These are phyloP conservation scores for Xeromyces bisporus DNA, from an alignment of 495 filamentous ascomycete species.

Conservation along the genomic window DNA sequence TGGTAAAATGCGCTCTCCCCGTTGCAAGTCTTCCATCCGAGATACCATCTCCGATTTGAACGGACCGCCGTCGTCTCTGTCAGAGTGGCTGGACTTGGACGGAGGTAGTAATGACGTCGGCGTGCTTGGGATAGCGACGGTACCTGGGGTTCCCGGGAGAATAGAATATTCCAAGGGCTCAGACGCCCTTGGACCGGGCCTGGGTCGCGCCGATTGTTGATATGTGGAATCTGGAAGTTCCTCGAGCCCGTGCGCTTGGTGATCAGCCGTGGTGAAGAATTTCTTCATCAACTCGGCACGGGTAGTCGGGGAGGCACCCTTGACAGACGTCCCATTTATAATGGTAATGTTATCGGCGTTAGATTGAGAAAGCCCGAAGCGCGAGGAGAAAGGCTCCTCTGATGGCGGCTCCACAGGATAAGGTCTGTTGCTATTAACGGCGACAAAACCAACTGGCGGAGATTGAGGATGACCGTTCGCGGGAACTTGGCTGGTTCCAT, in stretches of 20 bases:
- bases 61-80: constrained; percentile 43
- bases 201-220: constrained; percentile 16
- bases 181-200: constrained; percentile 18
- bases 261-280: constrained; percentile 40
- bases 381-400: constrained; percentile 18
- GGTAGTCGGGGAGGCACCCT: constrained; percentile 35
- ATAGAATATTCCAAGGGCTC: constrained; percentile 24
- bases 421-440: constrained; percentile 34
- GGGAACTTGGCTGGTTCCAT: constrained; percentile 8
- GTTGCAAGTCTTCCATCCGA: constrained; percentile 56
- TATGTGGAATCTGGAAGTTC: constrained; percentile 12
- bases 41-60: constrained; percentile 51
- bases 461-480: constrained; percentile 23
- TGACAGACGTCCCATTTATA: constrained; percentile 33
- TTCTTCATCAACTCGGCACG: constrained; percentile 38
- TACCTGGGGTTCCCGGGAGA: constrained; percentile 21
- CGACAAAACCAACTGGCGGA: constrained; percentile 37
- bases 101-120: constrained; percentile 34
- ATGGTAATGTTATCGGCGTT: constrained; percentile 31
- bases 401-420: constrained; percentile 15
- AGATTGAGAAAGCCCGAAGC: constrained; percentile 26
- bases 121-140: constrained; percentile 35
- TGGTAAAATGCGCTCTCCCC: constrained; percentile 55
- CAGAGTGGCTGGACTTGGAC: constrained; percentile 29
- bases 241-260: constrained; percentile 22